A percentile compares a stretch with the other conserved stretches of the same genome.
phyloP scores from a whole-genome alignment of 495 filamentous ascomycete species.

The Parachaetomium inaequale region DNA sequence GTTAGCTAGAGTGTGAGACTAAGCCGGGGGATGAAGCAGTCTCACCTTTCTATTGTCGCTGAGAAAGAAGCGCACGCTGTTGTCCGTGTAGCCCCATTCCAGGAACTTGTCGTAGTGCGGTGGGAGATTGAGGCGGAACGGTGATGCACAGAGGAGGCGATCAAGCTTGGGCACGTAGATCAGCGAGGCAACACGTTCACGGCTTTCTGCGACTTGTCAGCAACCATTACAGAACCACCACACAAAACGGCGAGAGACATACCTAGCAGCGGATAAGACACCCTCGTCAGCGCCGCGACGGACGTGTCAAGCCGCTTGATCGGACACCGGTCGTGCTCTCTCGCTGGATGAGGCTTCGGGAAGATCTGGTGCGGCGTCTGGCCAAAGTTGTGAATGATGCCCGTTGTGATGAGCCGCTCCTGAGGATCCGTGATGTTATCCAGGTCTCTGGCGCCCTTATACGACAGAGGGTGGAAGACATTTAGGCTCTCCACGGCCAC shows the following conservation, averaged over 20 bases:
- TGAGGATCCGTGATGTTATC: slow-evolving; percentile 86
- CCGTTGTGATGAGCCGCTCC: slow-evolving; percentile 80
- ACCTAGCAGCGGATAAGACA: slow-evolving; percentile 76
- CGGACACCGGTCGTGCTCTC: slow-evolving; percentile 62
- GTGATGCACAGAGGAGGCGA: slow-evolving; percentile 75
- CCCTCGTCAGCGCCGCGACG: slow-evolving; percentile 69
- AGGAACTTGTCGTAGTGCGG: slow-evolving; percentile 85
- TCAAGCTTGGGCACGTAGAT: slow-evolving; percentile 77
- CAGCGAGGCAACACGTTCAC: slow-evolving; percentile 75
- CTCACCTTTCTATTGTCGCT: slow-evolving; percentile 67
- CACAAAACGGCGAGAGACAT: not conserved
- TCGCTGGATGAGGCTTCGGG: slow-evolving; percentile 66
- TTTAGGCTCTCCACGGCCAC: slow-evolving; percentile 88
- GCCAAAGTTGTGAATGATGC: slow-evolving; percentile 97
- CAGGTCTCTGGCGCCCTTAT: slow-evolving; percentile 87
- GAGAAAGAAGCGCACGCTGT: slow-evolving; percentile 83
- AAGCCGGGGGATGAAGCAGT: too few relatives aligned
- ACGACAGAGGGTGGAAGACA: slow-evolving; percentile 93
- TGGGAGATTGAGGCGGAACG: slow-evolving; percentile 80
- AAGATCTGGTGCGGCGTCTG: slow-evolving; percentile 97
- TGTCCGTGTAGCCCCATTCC: slow-evolving; percentile 95
- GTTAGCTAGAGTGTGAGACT: not conserved
- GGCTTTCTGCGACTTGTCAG: slow-evolving; percentile 53
- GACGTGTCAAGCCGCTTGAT: slow-evolving; percentile 70
- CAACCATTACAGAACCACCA: not conserved